Evolutionary conservation across 176 grass and related monocot species (phyloP), one percentile per base, ranked within the genome.

Genomic region (Triticum monococcum): DNA sequence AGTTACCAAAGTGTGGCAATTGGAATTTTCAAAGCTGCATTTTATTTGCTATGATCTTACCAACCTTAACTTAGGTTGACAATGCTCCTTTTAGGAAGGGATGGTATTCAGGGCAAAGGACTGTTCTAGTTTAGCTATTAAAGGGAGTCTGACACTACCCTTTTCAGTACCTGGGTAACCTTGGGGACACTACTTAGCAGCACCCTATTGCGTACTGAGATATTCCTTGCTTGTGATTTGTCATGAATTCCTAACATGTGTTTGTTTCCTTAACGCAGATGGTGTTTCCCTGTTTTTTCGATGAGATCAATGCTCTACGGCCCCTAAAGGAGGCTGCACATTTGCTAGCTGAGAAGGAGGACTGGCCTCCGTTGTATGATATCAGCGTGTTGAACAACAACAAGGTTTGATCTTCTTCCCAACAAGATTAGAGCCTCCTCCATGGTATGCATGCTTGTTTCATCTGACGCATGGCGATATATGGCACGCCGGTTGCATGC

Each of bases 201-300:
- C 75, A 9, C 35, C 20, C 17, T 52, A 8, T 52, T 31, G 33
- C 30, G 14, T 40, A 7, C 33, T 4, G 4, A 24, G 52, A 72
- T 71, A 78, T 54, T 46, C 3, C 1, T 74, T 1, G 7, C 18
- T 61, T 37, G 46, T 69, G 11, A 68, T 83, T 71, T 26, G 2
- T 4, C 36, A 45, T 0, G 32, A 9, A 63, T 76, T 52, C 2
- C 46, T 78, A 36, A 78, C 72, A 36, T 84, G 60, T 63, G 38
- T 52, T 8, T 0, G 3, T 64, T 80, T 75, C 48, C 14, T 12
- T 23, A 64, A 69, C 56, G 9, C 66, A 96, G 96, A 96, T 92
- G 93, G 77, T 94, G 71, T 94, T 96, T 90, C 90, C 96, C 9
- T 96, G 86, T 84, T 88, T 98, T 77, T 95, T 98, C 88, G 93